Base-by-base conservation (phyloP, 768 basidiomycete genomes). In the Naganishia vishniacii region DNA sequence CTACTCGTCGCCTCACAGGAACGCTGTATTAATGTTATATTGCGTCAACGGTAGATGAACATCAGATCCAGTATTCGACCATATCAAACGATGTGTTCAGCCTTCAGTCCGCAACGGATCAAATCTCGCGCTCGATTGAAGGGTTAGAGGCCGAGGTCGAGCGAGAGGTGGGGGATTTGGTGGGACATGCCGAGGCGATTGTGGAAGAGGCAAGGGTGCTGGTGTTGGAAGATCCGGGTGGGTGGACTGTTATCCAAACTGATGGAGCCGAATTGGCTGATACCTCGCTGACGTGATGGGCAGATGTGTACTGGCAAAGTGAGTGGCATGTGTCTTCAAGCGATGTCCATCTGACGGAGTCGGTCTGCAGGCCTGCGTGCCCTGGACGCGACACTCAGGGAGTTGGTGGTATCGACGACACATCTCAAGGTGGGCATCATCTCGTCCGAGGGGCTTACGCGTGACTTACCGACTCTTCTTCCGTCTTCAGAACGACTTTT, bases 401-500 rank as follows among this genome's bases (percentile, higher is more conserved):
- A 76, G 8, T 70, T 72, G 62, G 62, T 77, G 5, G 59, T 66
- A 3, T 59, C 65, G 0, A 53, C 73, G 45, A 77, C 74, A 1
- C 47, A 65, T 13, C 67, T 77, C 56, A 77, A 77, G 70, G 74
- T 73, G 42, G 26, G 71, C 45, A n/a, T n/a, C n/a, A n/a, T n/a
- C n/a, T 6, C 16, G 0, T 23, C n/a, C 25, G 15, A 46, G 26
- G 26, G 11, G 12, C 16, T 59, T 40, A 16, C 18, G 16, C 0
- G 29, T 20, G 41, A 6, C 20, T 28, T n/a, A 9, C 20, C 23
- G 15, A 53, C 23, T 34, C 25, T n/a, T 11, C n/a, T 18, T 59
- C 25, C 4, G 20, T 32, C 15, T n/a, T 13, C 53, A 79, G 78
- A 80, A 80, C 62, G 78, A 75, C 20, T 78, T 76, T 66, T 78